phyloP scores from a whole-genome alignment of 148 eudicot genomes.

The Cornus florida region DNA sequence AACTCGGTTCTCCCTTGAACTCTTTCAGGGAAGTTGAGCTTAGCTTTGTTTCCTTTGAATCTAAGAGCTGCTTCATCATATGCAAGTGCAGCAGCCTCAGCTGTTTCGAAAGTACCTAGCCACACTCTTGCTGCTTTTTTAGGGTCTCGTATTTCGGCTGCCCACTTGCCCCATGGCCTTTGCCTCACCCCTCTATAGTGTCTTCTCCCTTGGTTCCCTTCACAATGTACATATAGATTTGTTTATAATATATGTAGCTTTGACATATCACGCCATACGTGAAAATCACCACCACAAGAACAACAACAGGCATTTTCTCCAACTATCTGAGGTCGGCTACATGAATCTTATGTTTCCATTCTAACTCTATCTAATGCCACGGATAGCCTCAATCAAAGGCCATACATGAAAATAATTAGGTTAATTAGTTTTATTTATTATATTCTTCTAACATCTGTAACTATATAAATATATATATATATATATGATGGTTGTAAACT shows the following conservation, averaged over 20 bases:
- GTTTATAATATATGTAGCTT: too few relatives aligned
- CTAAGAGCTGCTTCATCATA: conserved; percentile 1
- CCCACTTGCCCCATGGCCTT: neutral
- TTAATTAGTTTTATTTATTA: conserved; percentile 42
- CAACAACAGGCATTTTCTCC: too few relatives aligned
- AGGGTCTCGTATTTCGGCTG: conserved; percentile 3
- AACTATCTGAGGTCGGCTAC: too few relatives aligned
- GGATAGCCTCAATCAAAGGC: too few relatives aligned
- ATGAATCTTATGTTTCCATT: too few relatives aligned
- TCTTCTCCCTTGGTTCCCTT: neutral
- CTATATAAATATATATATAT: too few relatives aligned
- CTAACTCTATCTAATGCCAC: too few relatives aligned
- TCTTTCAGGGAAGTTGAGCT: neutral
- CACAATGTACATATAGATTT: too few relatives aligned
- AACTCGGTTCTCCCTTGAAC: too few relatives aligned
- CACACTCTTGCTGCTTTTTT: conserved; percentile 2
- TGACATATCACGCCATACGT: neutral
- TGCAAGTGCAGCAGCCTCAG: neutral
- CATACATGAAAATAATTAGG: conserved; percentile 23
- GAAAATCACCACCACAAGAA: neutral
- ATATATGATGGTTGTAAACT: too few relatives aligned
- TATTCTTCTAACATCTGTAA: too few relatives aligned
- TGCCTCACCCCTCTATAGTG: conserved; percentile 5
- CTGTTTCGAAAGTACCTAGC: neutral
- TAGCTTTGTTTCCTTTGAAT: conserved; percentile 2